A percentile compares a stretch with the other conserved stretches of the same genome.
Conservation (phyloP, 345 rosid genomes). For the Dipteronia dyeriana region DNA sequence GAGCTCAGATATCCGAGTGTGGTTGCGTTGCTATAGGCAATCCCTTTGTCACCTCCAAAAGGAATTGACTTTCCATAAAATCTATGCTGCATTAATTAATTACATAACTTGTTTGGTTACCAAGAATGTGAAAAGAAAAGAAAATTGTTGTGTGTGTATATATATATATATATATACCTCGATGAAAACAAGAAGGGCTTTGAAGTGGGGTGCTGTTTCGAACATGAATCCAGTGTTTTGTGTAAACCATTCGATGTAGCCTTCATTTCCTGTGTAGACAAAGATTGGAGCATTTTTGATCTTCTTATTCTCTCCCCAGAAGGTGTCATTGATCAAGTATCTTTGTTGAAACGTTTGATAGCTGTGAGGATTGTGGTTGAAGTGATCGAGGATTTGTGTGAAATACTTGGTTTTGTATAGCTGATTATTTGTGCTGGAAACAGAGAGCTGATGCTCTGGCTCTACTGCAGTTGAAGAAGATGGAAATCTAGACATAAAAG, state of each 20-base stretch:
- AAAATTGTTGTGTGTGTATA: neutral
- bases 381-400: slow-evolving; percentile 69
- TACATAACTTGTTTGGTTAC: neutral
- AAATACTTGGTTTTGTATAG: slow-evolving; percentile 41
- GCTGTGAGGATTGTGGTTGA: slow-evolving; percentile 50
- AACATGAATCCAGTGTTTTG: slow-evolving; percentile 62
- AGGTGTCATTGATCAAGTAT: slow-evolving; percentile 45
- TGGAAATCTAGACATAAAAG: slow-evolving; percentile 33
- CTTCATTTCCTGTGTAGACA: slow-evolving; percentile 66
- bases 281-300: slow-evolving; percentile 50
- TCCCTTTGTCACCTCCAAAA: slow-evolving; percentile 45
- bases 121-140: neutral
- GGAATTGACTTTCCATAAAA: slow-evolving; percentile 63
- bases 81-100: slow-evolving; percentile 50
- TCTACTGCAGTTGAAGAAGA: slow-evolving; percentile 13
- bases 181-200: slow-evolving; percentile 60
- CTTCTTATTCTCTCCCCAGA: slow-evolving; percentile 34
- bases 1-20: slow-evolving; percentile 52
- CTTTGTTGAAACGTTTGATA: slow-evolving; percentile 56
- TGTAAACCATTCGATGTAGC: slow-evolving; percentile 62
- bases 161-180: slow-evolving; percentile 37
- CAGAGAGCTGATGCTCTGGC: slow-evolving; percentile 27
- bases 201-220: slow-evolving; percentile 50
- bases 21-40: slow-evolving; percentile 51
- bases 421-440: neutral